Base-by-base conservation (phyloP, 2,329 filamentous ascomycete species). In the Fusarium metavorans region DNA sequence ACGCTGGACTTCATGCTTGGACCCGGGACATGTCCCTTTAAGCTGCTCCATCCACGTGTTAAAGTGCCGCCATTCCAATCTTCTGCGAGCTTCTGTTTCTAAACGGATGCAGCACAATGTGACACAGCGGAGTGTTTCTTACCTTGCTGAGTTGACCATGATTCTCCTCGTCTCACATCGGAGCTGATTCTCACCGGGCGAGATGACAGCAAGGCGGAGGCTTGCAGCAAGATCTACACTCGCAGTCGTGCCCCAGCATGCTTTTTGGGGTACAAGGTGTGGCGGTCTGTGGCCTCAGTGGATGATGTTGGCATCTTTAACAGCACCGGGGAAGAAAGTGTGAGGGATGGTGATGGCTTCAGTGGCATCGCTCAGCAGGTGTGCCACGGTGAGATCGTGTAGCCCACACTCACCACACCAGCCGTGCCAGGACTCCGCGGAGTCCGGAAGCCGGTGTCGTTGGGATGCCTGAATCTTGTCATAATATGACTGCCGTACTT, bases 361-460 rank as follows among this genome's bases (percentile, higher is more conserved):
- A 73, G 68, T 23, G 37, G 58, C 66, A 64, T 72, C n/a, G 3
- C 52, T 68, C 54, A 62, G 60, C n/a, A 63, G 48, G 27, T 27
- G 74, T 66, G 43, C 35, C 39, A 68, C 63, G 34, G 67, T 61
- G 65, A 62, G 66, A 67, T 71, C 50, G 72, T 70, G 72, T 69
- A 76, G 71, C 74, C 45, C 50, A 20, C 37, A 11, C 50, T 13
- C 35, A 50, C 43, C 50, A 57, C 48, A 45, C 45, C 35, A 52
- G 54, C 57, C 25, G 50, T 27, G 35, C 20, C 35, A 27, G 68
- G n/a, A 58, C 23, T 64, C 50, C 37, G 37, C 76, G 76, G 76
- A 76, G 13, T 45, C 64, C 76, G 76, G 76, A 67, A 64, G 63
- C 76, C 76, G 76, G 67, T 56, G 41, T 27, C 62, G 67, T 45